Conservation (phyloP, 192 early-diverging fungal genomes). For the Diversispora eburnea region DNA sequence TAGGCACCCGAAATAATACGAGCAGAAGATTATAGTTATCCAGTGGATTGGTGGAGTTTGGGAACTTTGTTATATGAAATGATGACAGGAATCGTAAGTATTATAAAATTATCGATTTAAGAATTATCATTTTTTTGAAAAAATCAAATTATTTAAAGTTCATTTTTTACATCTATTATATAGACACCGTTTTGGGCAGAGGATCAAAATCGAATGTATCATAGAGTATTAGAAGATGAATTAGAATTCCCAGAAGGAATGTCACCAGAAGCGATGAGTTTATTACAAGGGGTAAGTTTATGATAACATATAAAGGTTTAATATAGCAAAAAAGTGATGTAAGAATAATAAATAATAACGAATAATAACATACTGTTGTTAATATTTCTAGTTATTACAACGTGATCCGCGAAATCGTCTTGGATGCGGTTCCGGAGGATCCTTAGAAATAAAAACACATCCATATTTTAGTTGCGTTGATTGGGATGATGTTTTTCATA, state of each 20-base stretch:
- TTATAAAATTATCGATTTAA: not conserved
- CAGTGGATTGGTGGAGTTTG: slow-evolving; percentile 90
- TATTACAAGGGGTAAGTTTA: slow-evolving; percentile 45
- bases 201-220: slow-evolving; percentile 56
- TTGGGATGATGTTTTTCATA: slow-evolving; percentile 68
- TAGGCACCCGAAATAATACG: slow-evolving; percentile 76
- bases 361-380: not conserved
- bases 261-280: slow-evolving; percentile 39
- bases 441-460: slow-evolving; percentile 66
- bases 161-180: not conserved
- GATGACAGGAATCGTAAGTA: slow-evolving; percentile 66
- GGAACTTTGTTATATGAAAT: slow-evolving; percentile 93
- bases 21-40: slow-evolving; percentile 59
- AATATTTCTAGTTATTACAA: slow-evolving; percentile 41
- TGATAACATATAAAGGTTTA: too few relatives aligned
- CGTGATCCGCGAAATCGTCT: slow-evolving; percentile 61
- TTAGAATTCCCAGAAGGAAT: slow-evolving; percentile 49
- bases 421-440: slow-evolving; percentile 56
- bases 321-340: too few relatives aligned
- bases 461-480: slow-evolving; percentile 68
- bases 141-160: not conserved
- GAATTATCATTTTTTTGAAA: not conserved
- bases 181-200: slow-evolving; percentile 59
- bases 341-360: too few relatives aligned
- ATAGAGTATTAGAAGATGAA: slow-evolving; percentile 51